A percentile compares a stretch with the other conserved stretches of the same genome.
Conservation (phyloP, 78 protist species). For the slime mould (Dictyostelium discoideum) region DNA sequence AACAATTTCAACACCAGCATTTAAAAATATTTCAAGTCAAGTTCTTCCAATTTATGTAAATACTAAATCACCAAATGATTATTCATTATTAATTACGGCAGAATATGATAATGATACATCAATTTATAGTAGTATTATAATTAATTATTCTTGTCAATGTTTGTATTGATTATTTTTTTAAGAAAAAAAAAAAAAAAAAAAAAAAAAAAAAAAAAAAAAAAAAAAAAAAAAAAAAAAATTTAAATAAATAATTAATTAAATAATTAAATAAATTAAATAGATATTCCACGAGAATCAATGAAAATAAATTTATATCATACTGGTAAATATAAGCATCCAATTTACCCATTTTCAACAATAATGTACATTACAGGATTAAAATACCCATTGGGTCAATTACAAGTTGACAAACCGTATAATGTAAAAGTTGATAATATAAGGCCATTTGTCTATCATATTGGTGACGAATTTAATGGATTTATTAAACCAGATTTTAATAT, state of each 20-base stretch:
- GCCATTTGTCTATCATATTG: neutral
- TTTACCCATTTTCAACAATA: neutral
- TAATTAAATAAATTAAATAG: neutral
- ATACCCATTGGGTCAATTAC: neutral
- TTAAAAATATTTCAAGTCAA: neutral
- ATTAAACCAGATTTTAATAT: neutral
- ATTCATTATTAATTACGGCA: neutral
- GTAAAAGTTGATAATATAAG: neutral
- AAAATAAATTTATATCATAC: neutral
- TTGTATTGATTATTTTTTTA: neutral
- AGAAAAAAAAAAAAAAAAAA: too few species aligned
- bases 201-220: too few species aligned
- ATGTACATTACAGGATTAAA: neutral
- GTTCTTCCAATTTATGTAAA: neutral
- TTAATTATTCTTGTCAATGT: neutral
- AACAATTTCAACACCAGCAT: neutral
- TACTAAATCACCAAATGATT: neutral
- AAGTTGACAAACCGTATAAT: neutral
- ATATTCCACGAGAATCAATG: neutral
- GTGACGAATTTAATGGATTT: neutral
- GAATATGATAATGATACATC: neutral
- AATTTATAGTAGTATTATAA: neutral
- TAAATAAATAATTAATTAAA: too few species aligned
- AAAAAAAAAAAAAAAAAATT: too few species aligned
- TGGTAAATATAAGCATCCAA: neutral